phyloP scores from a whole-genome alignment of 1,284 basidiomycete genomes.

The Pseudozyma sp. region DNA sequence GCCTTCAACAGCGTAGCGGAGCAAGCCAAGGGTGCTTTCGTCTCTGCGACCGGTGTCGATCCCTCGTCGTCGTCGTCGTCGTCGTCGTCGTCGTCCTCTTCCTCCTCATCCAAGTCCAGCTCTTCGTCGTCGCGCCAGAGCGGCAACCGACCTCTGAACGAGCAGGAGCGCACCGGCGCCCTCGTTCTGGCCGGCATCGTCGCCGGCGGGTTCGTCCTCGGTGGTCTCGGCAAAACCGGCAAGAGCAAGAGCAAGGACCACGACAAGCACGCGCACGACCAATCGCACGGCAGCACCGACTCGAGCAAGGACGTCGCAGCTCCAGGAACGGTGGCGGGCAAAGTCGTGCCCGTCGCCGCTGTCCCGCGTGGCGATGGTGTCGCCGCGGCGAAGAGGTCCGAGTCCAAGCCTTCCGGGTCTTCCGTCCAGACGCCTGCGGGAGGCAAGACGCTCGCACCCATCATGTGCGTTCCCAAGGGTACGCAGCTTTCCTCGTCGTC shows the following conservation, averaged over 20 bases:
- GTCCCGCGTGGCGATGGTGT: constrained; percentile 28
- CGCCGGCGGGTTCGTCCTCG: constrained; percentile 73
- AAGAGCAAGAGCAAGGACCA: constrained; percentile 35
- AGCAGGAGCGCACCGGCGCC: constrained; percentile 73
- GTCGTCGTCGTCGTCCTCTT: constrained; percentile 25
- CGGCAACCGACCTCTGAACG: constrained; percentile 71
- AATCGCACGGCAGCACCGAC: background rate
- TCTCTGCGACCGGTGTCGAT: constrained; percentile 16
- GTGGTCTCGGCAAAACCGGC: constrained; percentile 69
- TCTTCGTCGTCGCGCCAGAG: constrained; percentile 31
- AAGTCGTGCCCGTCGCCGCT: constrained; percentile 32
- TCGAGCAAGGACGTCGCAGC: constrained; percentile 4
- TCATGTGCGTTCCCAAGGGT: constrained; percentile 52
- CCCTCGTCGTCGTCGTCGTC: constrained; percentile 21
- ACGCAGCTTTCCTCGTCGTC: constrained; percentile 19
- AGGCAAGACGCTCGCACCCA: constrained; percentile 39
- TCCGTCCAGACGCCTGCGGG: constrained; percentile 31
- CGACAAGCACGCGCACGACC: constrained; percentile 10
- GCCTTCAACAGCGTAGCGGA: constrained; percentile 37
- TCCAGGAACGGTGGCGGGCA: constrained; percentile 5
- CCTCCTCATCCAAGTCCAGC: constrained; percentile 25
- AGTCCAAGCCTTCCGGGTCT: constrained; percentile 27
- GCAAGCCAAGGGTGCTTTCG: constrained; percentile 46
- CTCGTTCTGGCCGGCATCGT: constrained; percentile 74
- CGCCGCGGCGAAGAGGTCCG: constrained; percentile 1